A percentile compares a stretch with the other conserved stretches of the same genome.
phyloP scores from a whole-genome alignment of 345 rosid species.

The Erucastrum elatum region DNA sequence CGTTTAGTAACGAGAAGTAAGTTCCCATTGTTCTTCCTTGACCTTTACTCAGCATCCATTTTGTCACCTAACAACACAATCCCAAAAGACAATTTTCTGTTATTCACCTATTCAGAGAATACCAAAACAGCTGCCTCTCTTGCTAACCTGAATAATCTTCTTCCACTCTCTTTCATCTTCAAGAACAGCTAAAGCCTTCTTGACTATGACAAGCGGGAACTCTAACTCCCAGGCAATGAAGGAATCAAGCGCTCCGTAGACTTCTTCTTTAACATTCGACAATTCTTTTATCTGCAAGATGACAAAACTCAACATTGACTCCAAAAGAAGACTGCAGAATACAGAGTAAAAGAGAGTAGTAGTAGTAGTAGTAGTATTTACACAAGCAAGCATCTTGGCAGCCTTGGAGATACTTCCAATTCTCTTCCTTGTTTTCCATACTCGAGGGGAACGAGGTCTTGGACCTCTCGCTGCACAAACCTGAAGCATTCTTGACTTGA shows the following conservation, averaged over 20 bases:
- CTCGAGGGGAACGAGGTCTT: conserved; percentile 88
- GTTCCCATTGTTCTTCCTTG: conserved; percentile 96
- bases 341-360: no score
- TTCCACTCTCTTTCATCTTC: conserved; percentile 84
- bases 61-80: conserved; percentile 55
- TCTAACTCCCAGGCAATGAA: conserved; percentile 95
- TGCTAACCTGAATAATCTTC: conserved; percentile 80
- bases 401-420: conserved; percentile 87
- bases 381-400: conserved; percentile 70
- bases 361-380: no score
- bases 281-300: conserved; percentile 60
- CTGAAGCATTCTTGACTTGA: no score
- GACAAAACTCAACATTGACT: background rate
- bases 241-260: conserved; percentile 91
- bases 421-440: conserved; percentile 71
- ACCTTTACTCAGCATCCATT: conserved; percentile 99
- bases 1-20: conserved; percentile 74
- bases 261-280: conserved; percentile 92
- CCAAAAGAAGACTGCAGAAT: no score
- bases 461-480: conserved; percentile 91
- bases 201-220: conserved; percentile 83
- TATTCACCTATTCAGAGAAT: background rate
- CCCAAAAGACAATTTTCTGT: background rate
- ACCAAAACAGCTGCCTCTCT: background rate
- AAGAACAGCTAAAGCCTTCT: conserved; percentile 81